Percentiles rank a stretch among this genome's conserved stretches.
Conservation (phyloP, 768 basidiomycete genomes). For the Tricholoma saponaceum region DNA sequence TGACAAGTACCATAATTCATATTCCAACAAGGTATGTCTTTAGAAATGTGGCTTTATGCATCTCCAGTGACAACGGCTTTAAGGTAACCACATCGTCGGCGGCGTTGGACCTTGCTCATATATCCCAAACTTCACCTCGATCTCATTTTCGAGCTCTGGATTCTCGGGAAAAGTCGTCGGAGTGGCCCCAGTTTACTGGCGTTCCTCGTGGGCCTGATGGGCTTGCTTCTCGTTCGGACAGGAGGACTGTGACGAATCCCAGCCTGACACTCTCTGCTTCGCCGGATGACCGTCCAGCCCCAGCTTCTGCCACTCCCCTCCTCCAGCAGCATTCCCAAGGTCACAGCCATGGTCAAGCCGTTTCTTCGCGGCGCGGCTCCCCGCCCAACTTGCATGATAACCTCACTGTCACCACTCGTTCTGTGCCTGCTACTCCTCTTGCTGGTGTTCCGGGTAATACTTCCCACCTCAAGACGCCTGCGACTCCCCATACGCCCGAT, state of each 20-base stretch:
- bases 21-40: slow-evolving; percentile 55
- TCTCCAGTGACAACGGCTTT: slow-evolving; percentile 3
- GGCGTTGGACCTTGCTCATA: slow-evolving; percentile 88
- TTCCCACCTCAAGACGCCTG: slow-evolving; percentile 62
- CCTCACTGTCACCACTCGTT: slow-evolving; percentile 61
- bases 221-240: slow-evolving; percentile 49
- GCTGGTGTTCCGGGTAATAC: slow-evolving; percentile 45
- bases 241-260: slow-evolving; percentile 74
- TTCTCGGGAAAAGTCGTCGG: slow-evolving; percentile 70
- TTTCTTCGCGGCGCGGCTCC: slow-evolving; percentile 69
- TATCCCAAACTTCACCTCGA: slow-evolving; percentile 76
- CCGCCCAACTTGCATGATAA: slow-evolving; percentile 64
- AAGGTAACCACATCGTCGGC: slow-evolving; percentile 86
- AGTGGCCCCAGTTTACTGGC: slow-evolving; percentile 90
- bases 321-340: slow-evolving; percentile 59
- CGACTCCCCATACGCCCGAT: slow-evolving; percentile 63
- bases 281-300: slow-evolving; percentile 45
- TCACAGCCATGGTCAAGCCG: slow-evolving; percentile 34
- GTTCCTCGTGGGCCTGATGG: slow-evolving; percentile 60
- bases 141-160: slow-evolving; percentile 58
- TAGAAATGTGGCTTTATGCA: not conserved
- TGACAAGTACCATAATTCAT: slow-evolving; percentile 73
- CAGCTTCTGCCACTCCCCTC: slow-evolving; percentile 56
- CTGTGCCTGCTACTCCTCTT: slow-evolving; percentile 80
- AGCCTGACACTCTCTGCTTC: slow-evolving; percentile 59